Evolutionary conservation across 306 rosid species (phyloP), one percentile per base, ranked within the genome.

Genomic region (Crotalaria pallida): DNA sequence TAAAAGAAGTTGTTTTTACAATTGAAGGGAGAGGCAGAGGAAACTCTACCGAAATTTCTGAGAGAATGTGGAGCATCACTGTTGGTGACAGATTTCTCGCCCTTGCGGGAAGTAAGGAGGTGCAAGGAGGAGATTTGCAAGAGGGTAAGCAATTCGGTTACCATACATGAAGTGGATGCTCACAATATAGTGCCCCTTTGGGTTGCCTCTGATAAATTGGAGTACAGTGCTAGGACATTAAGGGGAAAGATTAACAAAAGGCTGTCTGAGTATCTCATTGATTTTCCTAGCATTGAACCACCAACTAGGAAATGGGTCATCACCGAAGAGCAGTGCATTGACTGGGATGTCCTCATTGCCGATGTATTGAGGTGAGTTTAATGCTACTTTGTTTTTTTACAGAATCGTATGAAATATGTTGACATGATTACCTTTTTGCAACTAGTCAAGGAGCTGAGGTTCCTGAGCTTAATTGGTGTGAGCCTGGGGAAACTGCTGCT

Each of bases 381-480:
- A 55, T 27, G 18, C 23, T 60, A 12, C 27, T n/a, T 4, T 7
- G 0, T 76, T n/a, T 21, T 13, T 16, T 69, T 62, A 34, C 17
- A 4, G 51, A 70, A 16, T 16, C 23, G 12, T 49, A 58, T 36
- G 38, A 51, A 17, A 21, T 75, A 3, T 63, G 41, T 66, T 79
- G 74, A 81, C 63, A 22, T 21, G 48, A 15, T 61, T 18, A 13
- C 72, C 72, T 48, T 62, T 68, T 6, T 58, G 1, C 47, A 31
- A 78, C 67, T 50, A 88, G 97, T 82, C 78, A 76, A 72, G 98
- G 92, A 71, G 89, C 85, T 12, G 97, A 88, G 81, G 98, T 93
- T 82, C 94, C 97, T 63, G 97, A 90, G 84, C 72, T 93, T 67
- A 66, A 77, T n/a, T 93, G 98, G 97, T 93, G 92, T 51, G 86